Conservation (phyloP, 2,329 filamentous ascomycete species). For the Pleurostoma richardsiae region DNA sequence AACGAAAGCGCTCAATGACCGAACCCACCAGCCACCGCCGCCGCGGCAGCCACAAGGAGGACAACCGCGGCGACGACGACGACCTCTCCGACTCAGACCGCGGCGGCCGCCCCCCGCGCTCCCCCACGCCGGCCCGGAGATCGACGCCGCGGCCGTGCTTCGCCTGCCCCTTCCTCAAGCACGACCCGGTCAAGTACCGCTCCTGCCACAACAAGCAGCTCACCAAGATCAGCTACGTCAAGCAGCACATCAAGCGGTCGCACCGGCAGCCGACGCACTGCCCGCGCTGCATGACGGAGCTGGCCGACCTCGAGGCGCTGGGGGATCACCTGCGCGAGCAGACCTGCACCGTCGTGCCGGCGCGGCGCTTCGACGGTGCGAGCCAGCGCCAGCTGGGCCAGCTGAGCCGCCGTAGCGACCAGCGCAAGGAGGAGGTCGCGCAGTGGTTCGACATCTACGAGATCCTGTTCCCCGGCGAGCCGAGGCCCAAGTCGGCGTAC, state of each 20-base stretch:
- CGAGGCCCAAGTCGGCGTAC: background rate
- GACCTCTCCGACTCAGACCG: too few species aligned
- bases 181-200: constrained; percentile 10
- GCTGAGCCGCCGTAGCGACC: constrained; percentile 8
- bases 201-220: constrained; percentile 9
- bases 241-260: constrained; percentile 11
- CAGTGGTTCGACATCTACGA: constrained; percentile 12
- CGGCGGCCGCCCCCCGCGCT: too few species aligned
- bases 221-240: constrained; percentile 11
- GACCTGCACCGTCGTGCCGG: too few species aligned
- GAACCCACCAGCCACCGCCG: too few species aligned
- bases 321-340: constrained; percentile 5
- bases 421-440: constrained; percentile 8
- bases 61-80: too few species aligned
- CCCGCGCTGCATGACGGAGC: constrained; percentile 8
- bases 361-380: background rate
- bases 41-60: too few species aligned
- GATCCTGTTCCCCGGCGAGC: constrained; percentile 10
- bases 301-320: constrained; percentile 4
- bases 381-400: background rate
- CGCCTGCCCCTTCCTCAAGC: constrained; percentile 13
- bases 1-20: too few species aligned
- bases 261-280: constrained; percentile 9
- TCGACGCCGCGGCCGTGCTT: too few species aligned
- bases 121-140: too few species aligned